Evolutionary conservation across 768 basidiomycete genomes (phyloP).

Genomic region (Cystobasidium onofrii): DNA sequence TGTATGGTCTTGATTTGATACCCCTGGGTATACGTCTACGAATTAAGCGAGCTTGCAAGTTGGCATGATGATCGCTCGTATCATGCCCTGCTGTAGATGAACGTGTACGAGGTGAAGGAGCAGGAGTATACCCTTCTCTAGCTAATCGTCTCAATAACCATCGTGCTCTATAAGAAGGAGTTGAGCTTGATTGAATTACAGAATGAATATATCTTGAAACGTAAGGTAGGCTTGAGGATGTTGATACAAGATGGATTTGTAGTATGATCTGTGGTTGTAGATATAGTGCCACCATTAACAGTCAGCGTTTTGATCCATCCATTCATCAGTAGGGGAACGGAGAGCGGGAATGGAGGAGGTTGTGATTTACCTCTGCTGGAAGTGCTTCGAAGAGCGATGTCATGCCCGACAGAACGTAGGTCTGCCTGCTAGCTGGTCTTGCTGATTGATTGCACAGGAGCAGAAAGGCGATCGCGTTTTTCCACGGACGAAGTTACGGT

Average conservation of each 20-base stretch:
- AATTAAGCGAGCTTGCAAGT: not conserved
- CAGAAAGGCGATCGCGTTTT: not conserved
- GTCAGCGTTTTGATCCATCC: too few species aligned
- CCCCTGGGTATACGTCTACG: not conserved
- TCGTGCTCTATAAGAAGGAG: slow-evolving; percentile 55
- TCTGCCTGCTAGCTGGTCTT: not conserved
- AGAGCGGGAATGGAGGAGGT: too few species aligned
- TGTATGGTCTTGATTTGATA: not conserved
- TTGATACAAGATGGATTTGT: slow-evolving; percentile 65
- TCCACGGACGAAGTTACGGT: too few species aligned
- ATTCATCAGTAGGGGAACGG: not conserved
- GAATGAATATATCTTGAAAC: slow-evolving; percentile 53
- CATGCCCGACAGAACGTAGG: not conserved
- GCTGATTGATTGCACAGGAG: not conserved
- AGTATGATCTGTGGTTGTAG: slow-evolving; percentile 57
- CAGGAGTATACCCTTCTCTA: not conserved
- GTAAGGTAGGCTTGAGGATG: slow-evolving; percentile 58
- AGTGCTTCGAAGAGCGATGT: not conserved
- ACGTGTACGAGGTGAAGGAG: not conserved
- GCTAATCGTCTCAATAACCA: slow-evolving; percentile 45
- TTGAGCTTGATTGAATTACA: slow-evolving; percentile 49
- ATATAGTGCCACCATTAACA: not conserved
- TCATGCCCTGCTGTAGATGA: not conserved
- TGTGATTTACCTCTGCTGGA: not conserved
- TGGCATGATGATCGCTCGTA: not conserved